These are phyloP conservation scores for Trichosporon sp. DNA, from an alignment of 1,284 basidiomycete genomes.

Conservation along the genomic window DNA sequence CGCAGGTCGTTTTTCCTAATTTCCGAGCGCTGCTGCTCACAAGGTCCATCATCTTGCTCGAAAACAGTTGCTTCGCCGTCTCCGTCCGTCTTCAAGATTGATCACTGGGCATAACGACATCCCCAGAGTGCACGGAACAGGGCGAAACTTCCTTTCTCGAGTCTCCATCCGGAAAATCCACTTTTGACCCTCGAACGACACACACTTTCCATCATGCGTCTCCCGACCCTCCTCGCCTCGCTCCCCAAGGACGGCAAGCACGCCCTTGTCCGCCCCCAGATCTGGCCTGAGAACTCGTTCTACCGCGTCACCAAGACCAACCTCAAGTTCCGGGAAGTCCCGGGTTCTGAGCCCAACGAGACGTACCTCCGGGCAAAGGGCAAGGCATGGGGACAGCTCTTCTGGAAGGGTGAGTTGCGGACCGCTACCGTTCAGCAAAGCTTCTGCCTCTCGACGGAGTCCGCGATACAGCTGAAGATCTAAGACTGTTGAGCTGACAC, in stretches of 20 bases:
- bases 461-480: not conserved
- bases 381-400: slow-evolving; percentile 33
- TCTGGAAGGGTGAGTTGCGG: slow-evolving; percentile 31
- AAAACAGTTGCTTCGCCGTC: not conserved
- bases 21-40: not conserved
- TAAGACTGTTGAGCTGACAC: not conserved
- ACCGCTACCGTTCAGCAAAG: too few species aligned
- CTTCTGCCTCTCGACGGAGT: not conserved
- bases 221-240: slow-evolving; percentile 30
- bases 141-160: not conserved
- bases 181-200: not conserved
- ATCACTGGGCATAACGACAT: not conserved
- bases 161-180: not conserved
- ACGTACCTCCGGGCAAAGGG: slow-evolving; percentile 22
- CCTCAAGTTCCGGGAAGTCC: slow-evolving; percentile 24
- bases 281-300: slow-evolving; percentile 28
- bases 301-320: slow-evolving; percentile 32
- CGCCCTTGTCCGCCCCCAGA: slow-evolving; percentile 27
- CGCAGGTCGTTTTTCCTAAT: not conserved
- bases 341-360: not conserved
- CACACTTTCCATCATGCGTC: slow-evolving; percentile 5
- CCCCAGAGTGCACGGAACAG: not conserved
- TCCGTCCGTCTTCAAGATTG: not conserved
- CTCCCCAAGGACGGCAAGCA: slow-evolving; percentile 26
- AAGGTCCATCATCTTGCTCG: not conserved